Percentiles rank a stretch among this genome's conserved stretches.
Conservation (phyloP, 2,329 filamentous ascomycete genomes). For the Davidsoniella neocaledoniae region DNA sequence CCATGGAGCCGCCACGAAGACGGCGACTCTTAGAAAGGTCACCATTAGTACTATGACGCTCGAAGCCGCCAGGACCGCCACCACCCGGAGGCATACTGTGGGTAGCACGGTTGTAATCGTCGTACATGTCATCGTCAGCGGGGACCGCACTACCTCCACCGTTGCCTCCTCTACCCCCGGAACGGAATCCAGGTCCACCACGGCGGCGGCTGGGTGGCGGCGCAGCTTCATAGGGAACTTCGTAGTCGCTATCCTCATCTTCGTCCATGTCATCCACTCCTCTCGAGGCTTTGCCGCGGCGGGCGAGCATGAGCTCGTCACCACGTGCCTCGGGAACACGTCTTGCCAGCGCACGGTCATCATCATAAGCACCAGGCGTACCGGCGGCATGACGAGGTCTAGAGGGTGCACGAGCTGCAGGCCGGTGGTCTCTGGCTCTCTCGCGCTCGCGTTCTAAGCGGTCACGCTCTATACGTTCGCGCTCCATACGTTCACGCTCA, state of each 20-base stretch:
- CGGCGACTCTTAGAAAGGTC: constrained; percentile 11
- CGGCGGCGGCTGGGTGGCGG: neutral
- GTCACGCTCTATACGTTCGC: neutral
- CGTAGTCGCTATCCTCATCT: constrained; percentile 9
- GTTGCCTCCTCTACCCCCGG: neutral
- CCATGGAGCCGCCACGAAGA: constrained; percentile 2
- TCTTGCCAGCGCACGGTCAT: neutral
- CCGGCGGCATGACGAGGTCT: constrained; percentile 4
- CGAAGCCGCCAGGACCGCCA: neutral
- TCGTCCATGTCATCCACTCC: constrained; percentile 7
- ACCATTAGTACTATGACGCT: constrained; percentile 10
- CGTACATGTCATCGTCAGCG: constrained; percentile 9
- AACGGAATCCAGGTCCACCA: constrained; percentile 1
- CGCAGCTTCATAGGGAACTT: neutral
- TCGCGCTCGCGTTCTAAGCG: neutral
- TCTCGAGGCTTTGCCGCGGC: neutral
- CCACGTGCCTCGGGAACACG: constrained; percentile 2
- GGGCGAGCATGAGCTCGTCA: constrained; percentile 8
- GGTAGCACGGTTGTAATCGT: constrained; percentile 1
- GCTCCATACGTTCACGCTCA: neutral
- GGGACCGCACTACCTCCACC: neutral
- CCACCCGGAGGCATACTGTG: constrained; percentile 4
- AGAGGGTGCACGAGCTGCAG: constrained; percentile 5
- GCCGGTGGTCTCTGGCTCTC: constrained; percentile 1
- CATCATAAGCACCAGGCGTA: constrained; percentile 1